These are phyloP conservation scores for Agastache rugosa DNA, from an alignment of 257 asterid genomes.

Conservation along the genomic window DNA sequence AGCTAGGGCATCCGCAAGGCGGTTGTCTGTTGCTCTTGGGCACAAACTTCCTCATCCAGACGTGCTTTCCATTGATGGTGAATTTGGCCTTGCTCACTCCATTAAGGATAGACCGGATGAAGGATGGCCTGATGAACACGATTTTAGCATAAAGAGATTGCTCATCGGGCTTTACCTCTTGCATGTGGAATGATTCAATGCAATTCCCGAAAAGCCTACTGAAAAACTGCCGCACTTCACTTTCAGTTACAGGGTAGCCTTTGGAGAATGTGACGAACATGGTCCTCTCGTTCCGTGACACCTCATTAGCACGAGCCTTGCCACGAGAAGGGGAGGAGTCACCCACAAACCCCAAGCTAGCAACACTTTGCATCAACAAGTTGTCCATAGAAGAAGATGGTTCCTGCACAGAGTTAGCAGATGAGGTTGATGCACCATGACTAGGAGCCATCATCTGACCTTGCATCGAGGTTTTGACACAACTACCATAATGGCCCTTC, in stretches of 20 bases:
- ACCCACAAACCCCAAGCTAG: conserved; percentile 27
- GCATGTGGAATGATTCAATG: conserved; percentile 64
- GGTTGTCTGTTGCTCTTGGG: conserved; percentile 25
- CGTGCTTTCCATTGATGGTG: conserved; percentile 69
- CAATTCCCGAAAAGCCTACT: conserved; percentile 49
- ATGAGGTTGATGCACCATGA: conserved; percentile 23
- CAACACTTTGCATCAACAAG: conserved; percentile 26
- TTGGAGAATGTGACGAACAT: conserved; percentile 76
- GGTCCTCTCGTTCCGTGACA: conserved; percentile 48
- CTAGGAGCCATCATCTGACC: neutral
- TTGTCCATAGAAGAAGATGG: conserved; percentile 27
- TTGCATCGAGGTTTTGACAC: neutral
- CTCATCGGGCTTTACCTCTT: conserved; percentile 47
- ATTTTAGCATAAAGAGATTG: conserved; percentile 70
- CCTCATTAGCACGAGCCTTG: conserved; percentile 18
- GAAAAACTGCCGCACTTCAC: conserved; percentile 57
- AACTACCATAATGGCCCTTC: conserved; percentile 33
- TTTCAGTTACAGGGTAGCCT: conserved; percentile 64
- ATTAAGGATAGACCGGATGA: conserved; percentile 47
- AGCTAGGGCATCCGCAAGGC: conserved; percentile 25
- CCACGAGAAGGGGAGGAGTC: conserved; percentile 17
- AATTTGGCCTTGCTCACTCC: conserved; percentile 60
- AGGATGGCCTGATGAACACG: conserved; percentile 43
- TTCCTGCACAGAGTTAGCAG: neutral
- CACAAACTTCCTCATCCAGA: conserved; percentile 73